A percentile compares a stretch with the other conserved stretches of the same genome.
These are phyloP conservation scores for Eimeria praecox DNA, from an alignment of 169 alveolate species.

Conservation along the genomic window DNA sequence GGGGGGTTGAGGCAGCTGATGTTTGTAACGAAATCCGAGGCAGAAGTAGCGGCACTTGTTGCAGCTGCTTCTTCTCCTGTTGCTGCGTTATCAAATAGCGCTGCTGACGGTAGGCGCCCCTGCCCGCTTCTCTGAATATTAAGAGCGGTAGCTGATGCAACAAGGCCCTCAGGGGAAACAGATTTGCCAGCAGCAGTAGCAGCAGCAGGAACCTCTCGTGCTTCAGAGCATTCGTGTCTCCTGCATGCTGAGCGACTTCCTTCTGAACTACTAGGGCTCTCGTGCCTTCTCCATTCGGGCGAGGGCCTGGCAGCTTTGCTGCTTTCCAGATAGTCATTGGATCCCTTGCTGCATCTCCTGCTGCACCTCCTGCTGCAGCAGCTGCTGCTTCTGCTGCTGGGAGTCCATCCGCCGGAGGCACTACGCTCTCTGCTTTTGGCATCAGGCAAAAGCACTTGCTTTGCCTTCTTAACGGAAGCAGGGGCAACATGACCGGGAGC, in stretches of 20 bases:
- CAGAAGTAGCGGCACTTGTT: background rate
- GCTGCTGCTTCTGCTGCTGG: conserved; percentile 50
- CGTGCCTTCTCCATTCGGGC: background rate
- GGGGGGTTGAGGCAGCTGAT: background rate
- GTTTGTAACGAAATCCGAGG: background rate
- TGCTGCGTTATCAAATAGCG: background rate
- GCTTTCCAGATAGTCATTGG: background rate
- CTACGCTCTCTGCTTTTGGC: background rate
- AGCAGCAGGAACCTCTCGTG: background rate
- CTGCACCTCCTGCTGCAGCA: conserved; percentile 15
- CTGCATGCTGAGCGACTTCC: background rate
- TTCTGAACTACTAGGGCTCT: background rate
- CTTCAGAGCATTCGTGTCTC: background rate
- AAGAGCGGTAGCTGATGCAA: background rate
- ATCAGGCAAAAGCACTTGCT: too few species aligned
- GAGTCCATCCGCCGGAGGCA: conserved; percentile 24
- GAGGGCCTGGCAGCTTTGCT: background rate
- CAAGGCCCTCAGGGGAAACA: background rate
- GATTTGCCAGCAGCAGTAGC: background rate
- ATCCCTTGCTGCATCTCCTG: background rate
- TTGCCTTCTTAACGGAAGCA: background rate
- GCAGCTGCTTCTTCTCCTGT: background rate
- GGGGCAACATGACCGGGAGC: background rate
- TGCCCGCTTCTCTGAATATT: background rate
- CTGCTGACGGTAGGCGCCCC: background rate